Evolutionary conservation across 2,329 filamentous ascomycete species (phyloP).

Genomic region (Penicillium aurantiogriseum): DNA sequence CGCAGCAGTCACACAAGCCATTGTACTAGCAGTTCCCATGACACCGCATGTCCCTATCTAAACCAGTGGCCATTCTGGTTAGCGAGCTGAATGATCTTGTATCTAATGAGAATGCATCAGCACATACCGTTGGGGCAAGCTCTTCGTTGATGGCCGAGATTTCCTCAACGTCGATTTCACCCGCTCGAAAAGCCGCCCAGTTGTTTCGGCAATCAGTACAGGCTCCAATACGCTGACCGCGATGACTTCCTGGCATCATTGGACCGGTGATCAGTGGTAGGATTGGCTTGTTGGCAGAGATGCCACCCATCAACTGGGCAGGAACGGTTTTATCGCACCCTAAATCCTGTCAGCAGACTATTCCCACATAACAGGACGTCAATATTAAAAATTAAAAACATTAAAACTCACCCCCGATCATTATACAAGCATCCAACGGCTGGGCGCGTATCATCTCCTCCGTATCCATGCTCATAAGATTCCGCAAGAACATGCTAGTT

Average conservation of each 20-base stretch:
- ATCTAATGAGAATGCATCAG: too few relatives aligned
- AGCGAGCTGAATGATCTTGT: neutral
- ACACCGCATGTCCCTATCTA: slow-evolving; percentile 55
- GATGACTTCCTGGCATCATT: slow-evolving; percentile 71
- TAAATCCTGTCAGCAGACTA: slow-evolving; percentile 27
- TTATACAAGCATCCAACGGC: slow-evolving; percentile 65
- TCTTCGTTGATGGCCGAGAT: slow-evolving; percentile 70
- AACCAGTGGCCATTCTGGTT: neutral
- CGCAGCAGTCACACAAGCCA: slow-evolving; percentile 55
- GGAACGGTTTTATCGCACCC: slow-evolving; percentile 74
- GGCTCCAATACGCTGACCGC: slow-evolving; percentile 64
- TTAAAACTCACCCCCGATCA: slow-evolving; percentile 59
- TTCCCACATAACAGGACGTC: neutral
- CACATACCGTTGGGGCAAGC: slow-evolving; percentile 65
- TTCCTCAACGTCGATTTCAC: slow-evolving; percentile 67
- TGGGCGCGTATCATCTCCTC: slow-evolving; percentile 75
- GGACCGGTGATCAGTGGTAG: slow-evolving; percentile 68
- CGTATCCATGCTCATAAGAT: slow-evolving; percentile 77
- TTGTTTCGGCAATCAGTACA: slow-evolving; percentile 74
- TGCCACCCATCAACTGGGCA: slow-evolving; percentile 72
- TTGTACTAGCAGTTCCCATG: slow-evolving; percentile 59
- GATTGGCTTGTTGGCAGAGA: slow-evolving; percentile 71
- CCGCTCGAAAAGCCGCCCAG: slow-evolving; percentile 68
- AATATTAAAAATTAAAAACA: neutral
- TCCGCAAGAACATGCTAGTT: slow-evolving; percentile 72